Evolutionary conservation across 2,329 filamentous ascomycete species (phyloP), one percentile per base, ranked within the genome.

Genomic region (Scytalidium sp.): DNA sequence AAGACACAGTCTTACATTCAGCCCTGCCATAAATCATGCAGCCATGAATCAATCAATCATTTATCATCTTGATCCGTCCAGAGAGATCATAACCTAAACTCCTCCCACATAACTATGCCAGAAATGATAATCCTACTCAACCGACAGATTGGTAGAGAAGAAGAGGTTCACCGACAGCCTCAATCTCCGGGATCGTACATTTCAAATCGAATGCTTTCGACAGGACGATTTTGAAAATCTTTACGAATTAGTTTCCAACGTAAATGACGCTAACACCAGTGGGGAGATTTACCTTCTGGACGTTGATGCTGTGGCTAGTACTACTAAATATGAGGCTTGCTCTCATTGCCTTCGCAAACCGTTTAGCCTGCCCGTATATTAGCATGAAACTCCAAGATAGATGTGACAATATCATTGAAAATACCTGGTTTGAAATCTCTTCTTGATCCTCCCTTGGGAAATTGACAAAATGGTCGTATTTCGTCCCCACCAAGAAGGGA

Each of bases 151-250:
- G 88, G 67, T 99, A 99, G 57, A 99, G 81, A 43, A 99, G 79
- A 45, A 99, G 78, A 19, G 94, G 94, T 72, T 99, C 94, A 71
- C 94, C 94, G 50, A 97, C 87, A 68, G 97, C 95, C 73, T 97
- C 93, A 70, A 99, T 97, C 72, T 99, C 94, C 43, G 94, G 94
- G 66, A 99, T 97, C 23, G 94, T 99, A 76, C 94, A 99, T 70
- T 97, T 97, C 51, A 99, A 81, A 69, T 99, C 94, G 67, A 99
- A 99, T 2, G 94, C 94, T 73, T 99, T 99, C 56, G 93, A 96
- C 20, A 99, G 81, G 50, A 99, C 94, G 62, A 99, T 99, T 72
- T 99, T 99, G 83, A 99, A 99, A 66, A 99, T 99, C 93, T 97
- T 62, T 2, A 7, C 23, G n/a, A 50, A 21, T 47, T 36, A 36